Evolutionary conservation across 2,329 filamentous ascomycete genomes (phyloP), one percentile per base, ranked within the genome.

Genomic region (Colletotrichum simmondsii): DNA sequence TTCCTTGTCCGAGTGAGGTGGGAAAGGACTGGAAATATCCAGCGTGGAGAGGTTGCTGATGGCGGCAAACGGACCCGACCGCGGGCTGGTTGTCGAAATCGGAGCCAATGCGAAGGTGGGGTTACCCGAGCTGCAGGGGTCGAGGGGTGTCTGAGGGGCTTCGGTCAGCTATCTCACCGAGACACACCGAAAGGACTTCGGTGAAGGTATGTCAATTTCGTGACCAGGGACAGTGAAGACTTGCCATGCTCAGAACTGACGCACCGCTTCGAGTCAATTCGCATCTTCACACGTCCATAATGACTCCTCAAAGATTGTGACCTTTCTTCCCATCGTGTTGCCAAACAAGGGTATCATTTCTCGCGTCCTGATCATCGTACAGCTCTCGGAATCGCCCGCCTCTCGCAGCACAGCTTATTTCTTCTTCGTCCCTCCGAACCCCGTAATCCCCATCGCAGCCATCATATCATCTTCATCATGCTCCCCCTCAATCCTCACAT

Each of bases 381-480:
- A 65, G 32, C 26, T 65, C 35, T 46, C 19, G 24, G 42, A 66
- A 52, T 46, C 19, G 22, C 37, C 42, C 5, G 14, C 16, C 54
- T 30, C 19, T n/a, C 28, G 3, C 28, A 6, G 14, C 32, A 30
- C 14, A 14, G 56, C 7, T 69, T 16, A 54, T 79, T 76, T 85
- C 81, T 88, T 90, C 78, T 89, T 89, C 3, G 88, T 88, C 10
- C 84, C 84, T 10, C 91, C 91, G 81, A 93, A 93, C 0, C 90
- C 91, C 1, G 86, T 86, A 75, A 92, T 89, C 0, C 91, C 91
- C 88, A 93, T 91, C 72, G 89, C 87, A 12, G 90, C 90, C 89
- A 91, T 89, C 90, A 93, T 91, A 78, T 92, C 91, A 74, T 93
- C 90, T 80, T 92, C 91, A 71, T 93, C 91, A 80, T 93, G 90